Evolutionary conservation across 768 basidiomycete genomes (phyloP).

Genomic region (Lyophyllum decastes): DNA sequence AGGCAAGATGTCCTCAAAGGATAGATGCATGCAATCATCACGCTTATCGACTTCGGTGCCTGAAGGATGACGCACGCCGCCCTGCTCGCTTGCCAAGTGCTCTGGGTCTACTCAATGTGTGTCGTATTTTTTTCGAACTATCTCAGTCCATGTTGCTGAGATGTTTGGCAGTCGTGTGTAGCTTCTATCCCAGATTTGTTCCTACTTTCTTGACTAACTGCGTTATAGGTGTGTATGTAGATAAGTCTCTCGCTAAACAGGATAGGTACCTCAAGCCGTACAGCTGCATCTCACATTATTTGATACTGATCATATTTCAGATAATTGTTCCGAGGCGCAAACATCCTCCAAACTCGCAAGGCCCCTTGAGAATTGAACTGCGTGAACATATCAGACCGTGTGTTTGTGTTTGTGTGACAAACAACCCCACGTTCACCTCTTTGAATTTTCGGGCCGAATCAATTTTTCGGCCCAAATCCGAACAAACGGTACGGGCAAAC

Average conservation of each 20-base stretch:
- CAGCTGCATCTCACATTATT: neutral
- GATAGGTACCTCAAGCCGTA: neutral
- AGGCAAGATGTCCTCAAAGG: neutral
- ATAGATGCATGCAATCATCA: neutral
- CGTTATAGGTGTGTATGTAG: no score
- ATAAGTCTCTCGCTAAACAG: neutral
- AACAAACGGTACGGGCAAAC: conserved; percentile 60
- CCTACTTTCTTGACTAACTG: neutral
- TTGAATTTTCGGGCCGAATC: conserved; percentile 56
- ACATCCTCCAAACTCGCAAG: neutral
- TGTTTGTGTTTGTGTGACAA: conserved; percentile 36
- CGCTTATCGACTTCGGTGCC: neutral
- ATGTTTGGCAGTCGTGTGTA: neutral
- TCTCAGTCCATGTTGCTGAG: neutral
- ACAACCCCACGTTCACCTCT: conserved; percentile 36
- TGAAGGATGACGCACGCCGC: neutral
- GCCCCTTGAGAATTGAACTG: neutral
- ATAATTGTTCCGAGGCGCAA: neutral
- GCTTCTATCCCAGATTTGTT: neutral
- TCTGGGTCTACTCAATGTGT: neutral
- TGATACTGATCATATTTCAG: neutral
- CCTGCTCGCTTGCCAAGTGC: neutral
- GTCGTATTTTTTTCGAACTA: neutral
- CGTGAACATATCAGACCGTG: conserved; percentile 7
- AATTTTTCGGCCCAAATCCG: conserved; percentile 66